Evolutionary conservation across 257 asterid species (phyloP), one percentile per base, ranked within the genome.

Genomic region (Coffea eugenioides): DNA sequence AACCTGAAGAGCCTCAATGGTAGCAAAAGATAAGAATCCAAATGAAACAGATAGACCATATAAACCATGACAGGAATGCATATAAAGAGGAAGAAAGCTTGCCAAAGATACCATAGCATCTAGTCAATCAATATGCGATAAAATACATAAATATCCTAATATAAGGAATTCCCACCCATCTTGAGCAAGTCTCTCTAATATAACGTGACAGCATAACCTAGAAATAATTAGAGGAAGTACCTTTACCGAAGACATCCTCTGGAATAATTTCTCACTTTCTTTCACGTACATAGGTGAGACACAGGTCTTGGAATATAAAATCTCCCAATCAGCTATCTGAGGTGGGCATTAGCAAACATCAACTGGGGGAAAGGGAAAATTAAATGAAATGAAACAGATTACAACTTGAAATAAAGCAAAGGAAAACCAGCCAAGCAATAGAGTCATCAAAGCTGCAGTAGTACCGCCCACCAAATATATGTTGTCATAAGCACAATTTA

Each of bases 241-340:
- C 98, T 93, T 90, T 65, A 83, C 90, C 41, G 92, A 88, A 51
- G 97, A 90, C 85, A 95, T 82, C 90, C 86, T 95, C 80, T 83
- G 77, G 80, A 78, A 78, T 71, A 95, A 88, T 77, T 86, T 86
- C 88, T 87, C 91, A 80, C 92, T 87, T 87, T 91, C 95, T 70
- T 80, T 80, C 46, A 86, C 79, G 82, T 84, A 82, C 83, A 95
- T 89, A 48, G 99, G 97, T 34, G 83, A 89, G 75, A 82, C 83
- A 79, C 80, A 70, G 73, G 88, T 84, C 88, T 89, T 95, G 39
- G 80, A 56, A 78, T 79, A 84, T 86, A 95, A 88, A 56, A 51
- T 81, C 81, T 93, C 97, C 92, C 89, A 84, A 83, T 90, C 94
- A 85, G 91, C 89, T 69, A 95, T 81, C 99, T 95, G 87, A 77